phyloP scores from a whole-genome alignment of 108 stramenopile genomes.

The Nannochloropsis granulata region DNA sequence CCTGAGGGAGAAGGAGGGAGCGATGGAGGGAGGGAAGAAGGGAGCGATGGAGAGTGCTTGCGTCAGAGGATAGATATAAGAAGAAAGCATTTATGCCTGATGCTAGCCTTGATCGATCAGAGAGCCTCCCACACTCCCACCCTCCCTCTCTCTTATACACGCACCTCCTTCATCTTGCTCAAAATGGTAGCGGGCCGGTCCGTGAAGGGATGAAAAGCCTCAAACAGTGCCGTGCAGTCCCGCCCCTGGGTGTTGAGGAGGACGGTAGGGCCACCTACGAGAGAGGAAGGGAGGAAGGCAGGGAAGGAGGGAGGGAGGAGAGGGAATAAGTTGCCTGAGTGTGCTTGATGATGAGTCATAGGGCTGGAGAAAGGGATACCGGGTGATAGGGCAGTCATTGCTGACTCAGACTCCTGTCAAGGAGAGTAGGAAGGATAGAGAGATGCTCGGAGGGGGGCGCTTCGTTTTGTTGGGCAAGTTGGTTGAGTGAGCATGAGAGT shows the following conservation, averaged over 20 bases:
- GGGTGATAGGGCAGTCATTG: no score
- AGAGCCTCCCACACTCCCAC: background rate
- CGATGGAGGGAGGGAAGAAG: background rate
- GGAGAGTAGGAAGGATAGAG: no score
- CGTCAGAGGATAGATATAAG: background rate
- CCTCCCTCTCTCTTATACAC: background rate
- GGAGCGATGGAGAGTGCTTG: background rate
- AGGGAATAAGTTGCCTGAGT: background rate
- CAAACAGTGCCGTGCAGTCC: background rate
- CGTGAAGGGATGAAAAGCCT: background rate
- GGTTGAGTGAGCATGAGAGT: no score
- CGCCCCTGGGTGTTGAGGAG: background rate
- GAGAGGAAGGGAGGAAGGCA: background rate
- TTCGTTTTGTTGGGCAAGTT: no score
- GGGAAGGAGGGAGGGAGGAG: background rate
- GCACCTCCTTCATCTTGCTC: background rate
- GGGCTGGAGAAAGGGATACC: no score
- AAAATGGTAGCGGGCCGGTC: background rate
- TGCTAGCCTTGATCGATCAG: no score
- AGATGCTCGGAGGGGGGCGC: no score
- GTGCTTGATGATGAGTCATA: no score
- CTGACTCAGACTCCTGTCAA: no score
- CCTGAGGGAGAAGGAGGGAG: background rate
- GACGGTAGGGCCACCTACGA: background rate
- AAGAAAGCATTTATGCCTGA: background rate